Evolutionary conservation across 2,329 filamentous ascomycete species (phyloP), one percentile per base, ranked within the genome.

Genomic region (Capronia coronata): DNA sequence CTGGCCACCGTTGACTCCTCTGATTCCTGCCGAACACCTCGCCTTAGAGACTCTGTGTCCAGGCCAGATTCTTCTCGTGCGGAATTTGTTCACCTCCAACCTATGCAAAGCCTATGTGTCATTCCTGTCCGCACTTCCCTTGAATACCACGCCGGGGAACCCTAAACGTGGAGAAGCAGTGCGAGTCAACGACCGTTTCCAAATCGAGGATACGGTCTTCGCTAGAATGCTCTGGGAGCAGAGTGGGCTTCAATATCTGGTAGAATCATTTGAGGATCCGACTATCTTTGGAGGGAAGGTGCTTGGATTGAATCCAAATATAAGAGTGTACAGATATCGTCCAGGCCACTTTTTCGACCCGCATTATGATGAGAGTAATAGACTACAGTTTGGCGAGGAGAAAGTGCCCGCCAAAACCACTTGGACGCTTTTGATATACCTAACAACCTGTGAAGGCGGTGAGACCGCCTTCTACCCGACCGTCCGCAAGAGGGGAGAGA

Each of bases 381-480:
- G 78, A 47, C 68, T 96, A 21, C 75, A 70, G 1, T 70, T 93
- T 38, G 72, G 73, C 1, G 68, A 74, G 23, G 64, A 65, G 29
- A 52, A 69, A 7, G 60, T 71, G 9, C 71, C 72, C 18, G 83
- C 77, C 16, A 82, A 77, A 61, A 96, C 91, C 3, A 96, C 89
- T 0, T 96, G 90, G 89, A 96, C 91, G 0, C 72, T 95, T 3
- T 75, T 96, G 0, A 77, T 96, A 29, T 97, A 96, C 63, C 76
- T 96, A 47, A 93, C 86, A 1, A 87, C 85, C 2, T 94, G 89
- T 61, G 67, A 78, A 18, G 91, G 91, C 18, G 91, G 91, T 25
- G 87, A 95, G 68, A 96, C 91, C 0, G 87, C 93, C 25, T 96
- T 96, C 67, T 94, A 94, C 64, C 86, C 87, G 0, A 81, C 86